Percentiles rank a stretch among this genome's conserved stretches.
Conservation (phyloP, 352 stramenopile genomes). For the Globisporangium canariense region DNA sequence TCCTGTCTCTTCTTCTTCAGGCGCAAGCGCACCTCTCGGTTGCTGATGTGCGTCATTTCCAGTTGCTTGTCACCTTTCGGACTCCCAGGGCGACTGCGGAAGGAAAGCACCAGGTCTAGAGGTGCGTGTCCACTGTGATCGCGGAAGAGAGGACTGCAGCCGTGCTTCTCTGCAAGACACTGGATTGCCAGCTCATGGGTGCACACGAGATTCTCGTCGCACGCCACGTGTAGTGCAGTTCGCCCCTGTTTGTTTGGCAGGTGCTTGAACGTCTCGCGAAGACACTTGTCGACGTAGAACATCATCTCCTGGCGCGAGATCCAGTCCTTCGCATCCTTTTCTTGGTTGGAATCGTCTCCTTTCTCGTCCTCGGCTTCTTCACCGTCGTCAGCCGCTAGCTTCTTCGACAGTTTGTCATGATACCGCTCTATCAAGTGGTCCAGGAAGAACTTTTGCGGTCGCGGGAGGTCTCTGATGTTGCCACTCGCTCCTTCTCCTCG, state of each 20-base stretch:
- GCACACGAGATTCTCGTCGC: conserved; percentile 80
- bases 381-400: conserved; percentile 22
- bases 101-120: conserved; percentile 43
- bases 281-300: conserved; percentile 61
- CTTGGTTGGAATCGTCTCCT: conserved; percentile 20
- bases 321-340: conserved; percentile 46
- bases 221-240: conserved; percentile 66
- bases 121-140: conserved; percentile 45
- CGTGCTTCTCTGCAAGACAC: conserved; percentile 44
- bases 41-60: conserved; percentile 28
- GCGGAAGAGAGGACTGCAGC: conserved; percentile 44
- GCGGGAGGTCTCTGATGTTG: conserved; percentile 12
- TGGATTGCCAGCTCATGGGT: conserved; percentile 71
- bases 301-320: conserved; percentile 41
- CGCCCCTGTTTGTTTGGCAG: conserved; percentile 57
- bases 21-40: conserved; percentile 29
- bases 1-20: conserved; percentile 30
- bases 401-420: conserved; percentile 29
- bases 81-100: conserved; percentile 55
- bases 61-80: conserved; percentile 34
- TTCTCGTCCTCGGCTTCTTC: conserved; percentile 24
- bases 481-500: not conserved
- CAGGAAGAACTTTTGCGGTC: conserved; percentile 37
- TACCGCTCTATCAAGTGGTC: conserved; percentile 47
- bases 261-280: conserved; percentile 66